Base-by-base conservation (phyloP, 2,329 filamentous ascomycete genomes). In the Colletotrichum sp. region DNA sequence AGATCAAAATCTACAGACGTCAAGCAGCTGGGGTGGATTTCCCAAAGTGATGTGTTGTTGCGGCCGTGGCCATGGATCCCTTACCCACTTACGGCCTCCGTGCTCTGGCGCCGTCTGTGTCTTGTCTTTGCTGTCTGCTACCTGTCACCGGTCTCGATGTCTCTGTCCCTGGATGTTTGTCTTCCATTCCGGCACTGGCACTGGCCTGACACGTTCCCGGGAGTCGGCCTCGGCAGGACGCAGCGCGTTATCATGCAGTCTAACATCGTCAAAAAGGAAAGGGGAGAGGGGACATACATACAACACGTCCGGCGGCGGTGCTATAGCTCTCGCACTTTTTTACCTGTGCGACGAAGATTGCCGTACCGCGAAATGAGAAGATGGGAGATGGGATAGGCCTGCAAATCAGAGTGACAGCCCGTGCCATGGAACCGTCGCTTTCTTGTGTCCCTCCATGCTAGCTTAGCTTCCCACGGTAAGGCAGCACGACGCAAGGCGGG, bases 11-110 rank as follows among this genome's bases (percentile, higher is more conserved):
- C 52, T 62, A 72, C 52, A 32, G 6, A 24, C 26, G 36, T 55
- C 14, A 32, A 34, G 62, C 13, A 68, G 38, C 67, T 34, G n/a
- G 61, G 36, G 52, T 28, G 32, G 3, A 13, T 48, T 61, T 26
- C 64, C 63, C 6, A 34, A 73, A 64, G 52, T 63, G 43, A 48
- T 67, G 56, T 73, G 48, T 48, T 18, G 34, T 64, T 69, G 69
- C 69, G 48, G 58, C 58, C 73, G 56, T 68, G 56, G 48, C 24
- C 69, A 69, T 73, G 63, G 69, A 69, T 73, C 69, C 73, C 69
- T 36, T 73, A 38, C 34, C 73, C 21, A 56, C 38, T 28, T 28
- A 32, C 56, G n/a, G 26, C 56, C 67, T 34, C 66, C 34, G 56
- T 61, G 65, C 52, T 59, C 32, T 59, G 36, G 18, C 43, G 18